phyloP scores from a whole-genome alignment of 805 yeast species.

The Metschnikowia vanudenii region DNA sequence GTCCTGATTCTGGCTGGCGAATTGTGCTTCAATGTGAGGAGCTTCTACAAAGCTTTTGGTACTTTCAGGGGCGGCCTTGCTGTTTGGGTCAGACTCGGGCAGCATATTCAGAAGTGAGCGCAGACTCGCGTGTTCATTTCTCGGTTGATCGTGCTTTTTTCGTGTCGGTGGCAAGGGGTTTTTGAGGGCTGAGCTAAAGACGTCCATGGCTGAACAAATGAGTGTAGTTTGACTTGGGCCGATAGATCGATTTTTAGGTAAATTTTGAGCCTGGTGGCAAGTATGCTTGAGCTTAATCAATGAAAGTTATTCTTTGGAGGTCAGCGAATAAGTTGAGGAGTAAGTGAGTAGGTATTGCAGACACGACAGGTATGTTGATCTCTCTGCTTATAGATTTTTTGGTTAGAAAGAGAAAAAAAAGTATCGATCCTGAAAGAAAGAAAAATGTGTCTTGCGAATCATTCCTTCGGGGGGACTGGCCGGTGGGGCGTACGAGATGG shows the following conservation, averaged over 20 bases:
- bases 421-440: background rate
- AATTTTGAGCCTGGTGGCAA: background rate
- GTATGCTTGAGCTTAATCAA: background rate
- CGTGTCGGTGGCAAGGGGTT: slow-evolving; percentile 38
- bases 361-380: background rate
- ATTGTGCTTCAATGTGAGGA: background rate
- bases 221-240: background rate
- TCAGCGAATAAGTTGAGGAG: background rate
- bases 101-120: slow-evolving; percentile 15
- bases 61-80: background rate
- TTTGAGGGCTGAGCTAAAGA: slow-evolving; percentile 31
- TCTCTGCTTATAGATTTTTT: background rate
- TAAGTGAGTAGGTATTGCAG: background rate
- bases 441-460: slow-evolving; percentile 6
- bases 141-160: slow-evolving; percentile 10
- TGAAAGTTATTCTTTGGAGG: background rate
- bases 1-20: background rate
- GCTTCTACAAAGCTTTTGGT: background rate
- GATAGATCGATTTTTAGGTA: background rate
- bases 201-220: slow-evolving; percentile 18
- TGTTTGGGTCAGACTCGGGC: slow-evolving; percentile 1
- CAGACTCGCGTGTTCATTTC: slow-evolving; percentile 6
- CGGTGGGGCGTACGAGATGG: slow-evolving; percentile 11
- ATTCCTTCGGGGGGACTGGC: slow-evolving; percentile 2
- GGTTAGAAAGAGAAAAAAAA: too few relatives aligned